A percentile compares a stretch with the other conserved stretches of the same genome.
Conservation (phyloP, 2,329 filamentous ascomycete genomes). For the Diaporthe humulicola region DNA sequence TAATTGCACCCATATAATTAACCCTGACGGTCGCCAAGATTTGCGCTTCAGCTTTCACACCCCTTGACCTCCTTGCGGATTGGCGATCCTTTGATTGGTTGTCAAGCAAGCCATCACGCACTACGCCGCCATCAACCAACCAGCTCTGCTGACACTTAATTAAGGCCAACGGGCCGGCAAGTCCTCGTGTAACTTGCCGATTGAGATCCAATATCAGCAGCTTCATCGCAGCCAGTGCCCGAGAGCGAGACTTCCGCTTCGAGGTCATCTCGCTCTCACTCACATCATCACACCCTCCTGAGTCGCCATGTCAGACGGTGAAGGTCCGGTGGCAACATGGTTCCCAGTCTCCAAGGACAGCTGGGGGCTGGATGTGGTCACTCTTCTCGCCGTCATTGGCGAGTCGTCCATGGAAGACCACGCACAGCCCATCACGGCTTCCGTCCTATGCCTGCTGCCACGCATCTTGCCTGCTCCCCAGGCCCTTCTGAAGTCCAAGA, state of each 20-base stretch:
- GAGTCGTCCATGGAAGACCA: conserved; percentile 71
- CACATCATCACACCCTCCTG: no score
- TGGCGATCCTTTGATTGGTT: conserved; percentile 1
- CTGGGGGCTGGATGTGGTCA: conserved; percentile 73
- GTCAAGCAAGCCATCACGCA: background rate
- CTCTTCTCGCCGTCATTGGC: conserved; percentile 73
- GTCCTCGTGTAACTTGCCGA: background rate
- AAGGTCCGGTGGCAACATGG: conserved; percentile 48
- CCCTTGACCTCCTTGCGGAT: conserved; percentile 1
- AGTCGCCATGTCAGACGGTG: conserved; percentile 46
- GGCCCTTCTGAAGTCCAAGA: conserved; percentile 68
- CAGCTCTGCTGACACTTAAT: background rate
- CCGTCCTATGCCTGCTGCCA: conserved; percentile 65
- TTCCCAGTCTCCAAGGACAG: conserved; percentile 57
- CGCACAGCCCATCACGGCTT: conserved; percentile 69
- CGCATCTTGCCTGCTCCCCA: conserved; percentile 74
- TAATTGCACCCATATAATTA: conserved; percentile 12
- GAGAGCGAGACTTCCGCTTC: background rate
- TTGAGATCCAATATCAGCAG: background rate
- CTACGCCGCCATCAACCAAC: background rate
- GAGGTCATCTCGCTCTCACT: conserved; percentile 2
- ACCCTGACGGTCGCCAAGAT: background rate
- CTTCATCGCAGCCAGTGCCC: background rate
- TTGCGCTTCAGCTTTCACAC: background rate
- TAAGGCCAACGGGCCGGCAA: background rate